These are phyloP conservation scores for Chrysosphaeria jannelii DNA, from an alignment of 2,329 filamentous ascomycete species.

Conservation along the genomic window DNA sequence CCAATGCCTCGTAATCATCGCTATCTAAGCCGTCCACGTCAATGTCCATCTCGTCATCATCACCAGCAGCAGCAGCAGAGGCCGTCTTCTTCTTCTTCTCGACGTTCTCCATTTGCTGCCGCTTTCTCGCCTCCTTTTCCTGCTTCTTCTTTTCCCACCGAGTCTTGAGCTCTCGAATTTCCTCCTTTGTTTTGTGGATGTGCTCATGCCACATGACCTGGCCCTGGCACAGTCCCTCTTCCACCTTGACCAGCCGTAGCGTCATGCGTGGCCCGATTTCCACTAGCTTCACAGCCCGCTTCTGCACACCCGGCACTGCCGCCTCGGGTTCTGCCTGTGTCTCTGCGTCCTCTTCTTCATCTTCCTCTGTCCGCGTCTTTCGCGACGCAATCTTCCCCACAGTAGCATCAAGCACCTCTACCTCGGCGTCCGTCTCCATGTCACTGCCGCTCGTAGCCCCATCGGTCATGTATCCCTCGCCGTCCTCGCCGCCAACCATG, in stretches of 20 bases:
- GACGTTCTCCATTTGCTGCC: slow-evolving; percentile 67
- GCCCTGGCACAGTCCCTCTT: slow-evolving; percentile 70
- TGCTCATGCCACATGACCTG: slow-evolving; percentile 97
- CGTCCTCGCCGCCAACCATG: slow-evolving; percentile 54
- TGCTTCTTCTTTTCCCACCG: slow-evolving; percentile 49
- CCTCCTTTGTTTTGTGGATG: slow-evolving; percentile 52
- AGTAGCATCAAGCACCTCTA: slow-evolving; percentile 46
- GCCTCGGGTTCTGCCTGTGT: slow-evolving; percentile 8
- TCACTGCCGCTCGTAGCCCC: slow-evolving; percentile 55
- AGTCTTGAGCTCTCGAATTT: slow-evolving; percentile 51
- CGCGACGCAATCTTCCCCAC: slow-evolving; percentile 27
- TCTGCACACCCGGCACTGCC: slow-evolving; percentile 29
- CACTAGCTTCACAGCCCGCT: slow-evolving; percentile 66
- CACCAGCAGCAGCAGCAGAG: slow-evolving; percentile 8
- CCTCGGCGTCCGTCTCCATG: slow-evolving; percentile 77
- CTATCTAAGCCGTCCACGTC: slow-evolving; percentile 11
- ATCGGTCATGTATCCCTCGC: slow-evolving; percentile 63
- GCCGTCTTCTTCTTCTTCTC: slow-evolving; percentile 47
- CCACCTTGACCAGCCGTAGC: slow-evolving; percentile 74
- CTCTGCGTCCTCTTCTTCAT: slow-evolving; percentile 14
- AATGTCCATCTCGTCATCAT: slow-evolving; percentile 13
- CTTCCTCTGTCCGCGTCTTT: slow-evolving; percentile 16
- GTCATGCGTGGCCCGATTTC: slow-evolving; percentile 80
- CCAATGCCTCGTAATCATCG: slow-evolving; percentile 8
- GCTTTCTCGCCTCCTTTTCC: slow-evolving; percentile 57